Evolutionary conservation across 2,329 filamentous ascomycete species (phyloP).

Genomic region (Grosmannia penicillata): DNA sequence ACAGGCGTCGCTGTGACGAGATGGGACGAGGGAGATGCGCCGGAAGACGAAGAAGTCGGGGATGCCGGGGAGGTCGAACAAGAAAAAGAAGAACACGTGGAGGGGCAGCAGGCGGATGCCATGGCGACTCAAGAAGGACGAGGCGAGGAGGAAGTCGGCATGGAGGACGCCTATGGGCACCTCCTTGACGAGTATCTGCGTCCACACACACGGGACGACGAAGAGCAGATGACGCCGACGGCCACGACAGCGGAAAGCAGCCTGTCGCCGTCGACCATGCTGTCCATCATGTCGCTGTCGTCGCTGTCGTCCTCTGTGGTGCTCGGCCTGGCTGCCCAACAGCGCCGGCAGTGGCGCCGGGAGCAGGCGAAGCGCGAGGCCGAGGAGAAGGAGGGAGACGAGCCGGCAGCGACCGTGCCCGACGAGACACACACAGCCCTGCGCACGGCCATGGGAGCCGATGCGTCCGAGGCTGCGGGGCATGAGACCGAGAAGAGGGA

Average conservation of each 20-base stretch:
- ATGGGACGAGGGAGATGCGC: background rate
- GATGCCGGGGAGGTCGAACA: background rate
- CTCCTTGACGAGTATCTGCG: no score
- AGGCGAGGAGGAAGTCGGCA: no score
- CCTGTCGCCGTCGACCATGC: background rate
- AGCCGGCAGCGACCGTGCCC: no score
- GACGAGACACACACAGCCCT: no score
- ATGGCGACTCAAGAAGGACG: no score
- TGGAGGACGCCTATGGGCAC: no score
- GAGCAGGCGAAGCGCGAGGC: background rate
- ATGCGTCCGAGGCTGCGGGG: no score
- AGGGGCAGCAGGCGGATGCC: no score
- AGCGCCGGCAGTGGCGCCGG: background rate
- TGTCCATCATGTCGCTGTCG: background rate
- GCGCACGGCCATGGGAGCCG: no score
- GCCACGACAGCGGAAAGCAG: background rate
- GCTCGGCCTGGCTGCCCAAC: background rate
- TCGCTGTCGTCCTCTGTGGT: background rate
- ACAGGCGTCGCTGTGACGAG: no score
- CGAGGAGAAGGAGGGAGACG: background rate
- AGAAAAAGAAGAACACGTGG: background rate
- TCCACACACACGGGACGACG: background rate
- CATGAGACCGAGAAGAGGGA: no score
- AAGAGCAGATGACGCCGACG: background rate
- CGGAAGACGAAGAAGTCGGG: background rate